Evolutionary conservation across 1,284 basidiomycete species (phyloP).

Genomic region (Irpex sp.): DNA sequence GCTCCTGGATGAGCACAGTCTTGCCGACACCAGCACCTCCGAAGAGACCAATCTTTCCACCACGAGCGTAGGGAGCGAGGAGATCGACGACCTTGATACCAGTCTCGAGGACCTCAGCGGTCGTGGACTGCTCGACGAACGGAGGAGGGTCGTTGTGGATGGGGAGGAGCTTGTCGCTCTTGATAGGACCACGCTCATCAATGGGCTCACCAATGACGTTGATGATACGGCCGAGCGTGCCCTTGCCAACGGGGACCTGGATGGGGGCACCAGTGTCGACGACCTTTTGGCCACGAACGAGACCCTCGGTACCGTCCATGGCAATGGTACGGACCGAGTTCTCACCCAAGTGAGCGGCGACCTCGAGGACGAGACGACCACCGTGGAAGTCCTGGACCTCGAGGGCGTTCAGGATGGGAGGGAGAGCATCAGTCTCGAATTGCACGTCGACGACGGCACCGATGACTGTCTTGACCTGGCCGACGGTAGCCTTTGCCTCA

Average conservation of each 20-base stretch:
- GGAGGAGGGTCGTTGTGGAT: slow-evolving; percentile 97
- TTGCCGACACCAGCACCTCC: slow-evolving; percentile 99
- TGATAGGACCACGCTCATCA: slow-evolving; percentile 98
- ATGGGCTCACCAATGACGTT: slow-evolving; percentile 99
- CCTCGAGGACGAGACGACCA: slow-evolving; percentile 93
- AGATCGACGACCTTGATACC: slow-evolving; percentile 99
- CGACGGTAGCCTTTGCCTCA: slow-evolving; percentile 69
- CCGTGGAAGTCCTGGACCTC: slow-evolving; percentile 93
- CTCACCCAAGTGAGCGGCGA: slow-evolving; percentile 96
- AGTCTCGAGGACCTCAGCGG: slow-evolving; percentile 97
- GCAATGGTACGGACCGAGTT: slow-evolving; percentile 98
- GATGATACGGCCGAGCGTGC: slow-evolving; percentile 97
- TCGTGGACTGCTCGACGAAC: slow-evolving; percentile 98
- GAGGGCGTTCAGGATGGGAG: slow-evolving; percentile 96
- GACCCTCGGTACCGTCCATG: slow-evolving; percentile 99
- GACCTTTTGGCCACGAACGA: slow-evolving; percentile 97
- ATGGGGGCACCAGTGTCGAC: slow-evolving; percentile 96
- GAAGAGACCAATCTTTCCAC: slow-evolving; percentile 99
- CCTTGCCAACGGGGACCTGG: slow-evolving; percentile 92
- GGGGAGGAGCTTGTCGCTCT: slow-evolving; percentile 85
- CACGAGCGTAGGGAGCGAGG: slow-evolving; percentile 98
- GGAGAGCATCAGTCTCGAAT: slow-evolving; percentile 87
- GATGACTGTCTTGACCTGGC: slow-evolving; percentile 91
- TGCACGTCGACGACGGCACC: slow-evolving; percentile 99
- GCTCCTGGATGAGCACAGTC: slow-evolving; percentile 98